Conservation (phyloP, 2,329 filamentous ascomycete species). For the Coleophoma cylindrospora region DNA sequence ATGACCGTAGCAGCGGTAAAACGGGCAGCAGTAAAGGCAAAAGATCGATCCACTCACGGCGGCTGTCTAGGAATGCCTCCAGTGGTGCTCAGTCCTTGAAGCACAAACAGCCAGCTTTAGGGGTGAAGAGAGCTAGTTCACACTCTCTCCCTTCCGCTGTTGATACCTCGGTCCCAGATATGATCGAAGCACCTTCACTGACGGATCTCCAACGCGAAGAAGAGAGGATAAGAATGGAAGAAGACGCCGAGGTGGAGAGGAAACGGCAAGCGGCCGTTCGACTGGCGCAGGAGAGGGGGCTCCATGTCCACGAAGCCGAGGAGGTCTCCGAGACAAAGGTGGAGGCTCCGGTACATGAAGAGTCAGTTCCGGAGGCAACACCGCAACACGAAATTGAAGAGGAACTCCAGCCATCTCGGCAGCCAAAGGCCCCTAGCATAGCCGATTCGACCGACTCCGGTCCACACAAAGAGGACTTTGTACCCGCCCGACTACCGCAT, state of each 20-base stretch:
- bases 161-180: constrained; percentile 29
- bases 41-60: constrained; percentile 37
- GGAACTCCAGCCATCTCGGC: no score
- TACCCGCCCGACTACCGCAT: constrained; percentile 56
- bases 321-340: constrained; percentile 23
- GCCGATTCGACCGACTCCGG: constrained; percentile 14
- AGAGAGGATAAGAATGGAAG: constrained; percentile 36
- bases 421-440: no score
- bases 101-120: constrained; percentile 8
- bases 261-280: constrained; percentile 47
- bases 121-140: constrained; percentile 12
- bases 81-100: constrained; percentile 30
- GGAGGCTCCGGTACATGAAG: constrained; percentile 5
- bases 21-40: constrained; percentile 58
- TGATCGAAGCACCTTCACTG: constrained; percentile 38
- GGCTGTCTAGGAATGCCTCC: constrained; percentile 52
- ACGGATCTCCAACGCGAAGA: constrained; percentile 51
- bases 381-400: neutral
- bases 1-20: constrained; percentile 67
- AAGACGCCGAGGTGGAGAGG: constrained; percentile 47
- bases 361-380: constrained; percentile 11
- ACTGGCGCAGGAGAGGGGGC: constrained; percentile 44
- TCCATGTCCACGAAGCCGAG: constrained; percentile 29
- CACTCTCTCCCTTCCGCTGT: constrained; percentile 26
- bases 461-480: constrained; percentile 33